Conservation (phyloP, 2,329 filamentous ascomycete species). For the Sporothrix humicola region DNA sequence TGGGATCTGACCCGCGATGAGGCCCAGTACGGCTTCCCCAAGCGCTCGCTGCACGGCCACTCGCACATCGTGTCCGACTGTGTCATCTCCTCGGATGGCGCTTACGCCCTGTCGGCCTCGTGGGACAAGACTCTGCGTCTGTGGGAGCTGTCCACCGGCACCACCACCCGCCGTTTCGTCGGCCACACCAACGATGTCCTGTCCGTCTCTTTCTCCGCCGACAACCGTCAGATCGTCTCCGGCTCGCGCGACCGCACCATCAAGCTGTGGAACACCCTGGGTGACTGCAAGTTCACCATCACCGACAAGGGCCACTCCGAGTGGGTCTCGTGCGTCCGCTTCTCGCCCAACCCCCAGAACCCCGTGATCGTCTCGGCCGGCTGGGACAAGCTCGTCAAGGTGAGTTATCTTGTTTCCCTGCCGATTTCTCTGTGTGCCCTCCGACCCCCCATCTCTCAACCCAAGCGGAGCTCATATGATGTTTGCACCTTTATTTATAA, state of each 20-base stretch:
- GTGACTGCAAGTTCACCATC: slow-evolving; percentile 99
- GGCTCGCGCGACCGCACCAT: slow-evolving; percentile 98
- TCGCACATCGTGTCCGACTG: slow-evolving; percentile 99
- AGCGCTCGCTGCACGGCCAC: slow-evolving; percentile 98
- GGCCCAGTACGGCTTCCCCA: slow-evolving; percentile 97
- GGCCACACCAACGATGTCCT: slow-evolving; percentile 99
- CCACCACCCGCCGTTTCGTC: slow-evolving; percentile 97
- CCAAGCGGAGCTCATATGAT: slow-evolving; percentile 70
- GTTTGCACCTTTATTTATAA: slow-evolving; percentile 72
- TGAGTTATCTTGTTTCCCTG: slow-evolving; percentile 57
- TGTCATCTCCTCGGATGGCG: slow-evolving; percentile 99
- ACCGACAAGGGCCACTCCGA: slow-evolving; percentile 99
- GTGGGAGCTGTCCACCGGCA: slow-evolving; percentile 97
- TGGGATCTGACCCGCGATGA: slow-evolving; percentile 99
- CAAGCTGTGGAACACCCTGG: slow-evolving; percentile 99
- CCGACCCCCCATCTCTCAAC: neutral
- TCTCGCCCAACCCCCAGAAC: slow-evolving; percentile 99
- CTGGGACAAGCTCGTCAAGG: slow-evolving; percentile 99
- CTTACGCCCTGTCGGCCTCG: slow-evolving; percentile 97
- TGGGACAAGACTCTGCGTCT: slow-evolving; percentile 99
- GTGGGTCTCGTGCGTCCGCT: slow-evolving; percentile 99
- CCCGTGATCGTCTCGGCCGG: slow-evolving; percentile 97
- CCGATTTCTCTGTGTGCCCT: neutral
- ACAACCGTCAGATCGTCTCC: slow-evolving; percentile 99
- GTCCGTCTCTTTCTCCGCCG: slow-evolving; percentile 99